A percentile compares a stretch with the other conserved stretches of the same genome.
phyloP scores from a whole-genome alignment of 129 eudicot species.

The Lactuca sativa region DNA sequence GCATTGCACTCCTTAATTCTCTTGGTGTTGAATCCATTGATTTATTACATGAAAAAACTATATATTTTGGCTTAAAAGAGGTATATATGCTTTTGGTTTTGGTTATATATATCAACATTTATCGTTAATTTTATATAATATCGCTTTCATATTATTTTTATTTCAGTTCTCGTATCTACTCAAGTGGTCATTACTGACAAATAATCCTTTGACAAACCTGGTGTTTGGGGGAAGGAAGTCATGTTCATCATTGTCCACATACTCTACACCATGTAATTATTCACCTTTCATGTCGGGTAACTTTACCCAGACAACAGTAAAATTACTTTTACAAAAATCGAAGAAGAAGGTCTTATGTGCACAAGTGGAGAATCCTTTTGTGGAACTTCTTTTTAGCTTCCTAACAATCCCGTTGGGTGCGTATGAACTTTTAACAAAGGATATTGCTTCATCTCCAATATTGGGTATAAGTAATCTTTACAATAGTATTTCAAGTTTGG shows the following conservation, averaged over 20 bases:
- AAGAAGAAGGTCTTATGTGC: constrained; percentile 39
- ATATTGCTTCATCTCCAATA: background rate
- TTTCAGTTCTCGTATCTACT: constrained; percentile 12
- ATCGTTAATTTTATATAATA: background rate
- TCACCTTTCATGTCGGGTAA: background rate
- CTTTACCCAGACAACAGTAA: constrained; percentile 14
- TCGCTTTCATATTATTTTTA: background rate
- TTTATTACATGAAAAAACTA: background rate
- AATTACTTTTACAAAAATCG: constrained; percentile 39
- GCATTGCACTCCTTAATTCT: background rate
- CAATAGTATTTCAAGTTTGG: constrained; percentile 26
- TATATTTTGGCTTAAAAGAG: constrained; percentile 18
- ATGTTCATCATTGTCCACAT: background rate
- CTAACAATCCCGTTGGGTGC: constrained; percentile 43
- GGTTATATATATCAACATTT: no score
- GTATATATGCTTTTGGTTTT: background rate
- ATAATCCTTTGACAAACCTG: constrained; percentile 33
- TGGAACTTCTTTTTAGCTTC: constrained; percentile 48
- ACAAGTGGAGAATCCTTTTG: constrained; percentile 36
- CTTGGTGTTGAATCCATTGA: constrained; percentile 17
- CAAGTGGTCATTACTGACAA: constrained; percentile 7
- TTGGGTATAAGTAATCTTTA: constrained; percentile 25
- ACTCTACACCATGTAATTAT: background rate
- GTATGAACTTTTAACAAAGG: constrained; percentile 7
- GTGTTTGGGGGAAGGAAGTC: constrained; percentile 19